These are phyloP conservation scores for Areca catechu DNA, from an alignment of 176 grass and related monocot species.

Conservation along the genomic window DNA sequence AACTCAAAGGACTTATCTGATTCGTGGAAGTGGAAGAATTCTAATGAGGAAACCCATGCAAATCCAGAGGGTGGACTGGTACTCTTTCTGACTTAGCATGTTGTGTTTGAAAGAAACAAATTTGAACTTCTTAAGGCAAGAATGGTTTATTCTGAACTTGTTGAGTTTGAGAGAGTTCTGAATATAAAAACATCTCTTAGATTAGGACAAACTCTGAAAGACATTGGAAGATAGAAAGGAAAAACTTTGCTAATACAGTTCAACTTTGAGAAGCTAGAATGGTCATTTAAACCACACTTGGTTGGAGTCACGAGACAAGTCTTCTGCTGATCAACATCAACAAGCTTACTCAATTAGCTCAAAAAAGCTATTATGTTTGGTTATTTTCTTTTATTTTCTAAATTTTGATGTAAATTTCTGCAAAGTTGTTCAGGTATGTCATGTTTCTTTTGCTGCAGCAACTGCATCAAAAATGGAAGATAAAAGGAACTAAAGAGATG, in stretches of 20 bases:
- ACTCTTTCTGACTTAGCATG: background rate
- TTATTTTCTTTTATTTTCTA: background rate
- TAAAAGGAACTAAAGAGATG: slow-evolving; percentile 3
- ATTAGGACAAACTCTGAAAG: too few species aligned
- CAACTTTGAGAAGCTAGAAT: too few species aligned
- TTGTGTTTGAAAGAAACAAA: too few species aligned
- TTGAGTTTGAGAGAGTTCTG: too few species aligned
- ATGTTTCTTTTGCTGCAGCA: slow-evolving; percentile 5
- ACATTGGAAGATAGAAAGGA: too few species aligned
- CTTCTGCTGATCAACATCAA: background rate
- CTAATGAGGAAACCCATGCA: background rate
- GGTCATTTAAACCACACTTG: too few species aligned
- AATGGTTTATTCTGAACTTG: too few species aligned
- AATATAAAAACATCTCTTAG: too few species aligned
- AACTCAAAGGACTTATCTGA: slow-evolving; percentile 8
- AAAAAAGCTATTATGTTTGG: slow-evolving; percentile 5
- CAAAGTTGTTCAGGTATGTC: background rate
- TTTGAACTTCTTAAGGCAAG: too few species aligned
- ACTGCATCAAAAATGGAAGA: slow-evolving; percentile 6
- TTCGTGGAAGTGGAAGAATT: slow-evolving; percentile 14
- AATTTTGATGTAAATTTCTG: background rate
- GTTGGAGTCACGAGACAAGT: background rate
- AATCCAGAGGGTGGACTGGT: background rate
- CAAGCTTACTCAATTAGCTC: background rate
- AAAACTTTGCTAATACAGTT: too few species aligned